Base-by-base conservation (phyloP, 192 early-diverging fungal genomes). In the Funneliformis mosseae region DNA sequence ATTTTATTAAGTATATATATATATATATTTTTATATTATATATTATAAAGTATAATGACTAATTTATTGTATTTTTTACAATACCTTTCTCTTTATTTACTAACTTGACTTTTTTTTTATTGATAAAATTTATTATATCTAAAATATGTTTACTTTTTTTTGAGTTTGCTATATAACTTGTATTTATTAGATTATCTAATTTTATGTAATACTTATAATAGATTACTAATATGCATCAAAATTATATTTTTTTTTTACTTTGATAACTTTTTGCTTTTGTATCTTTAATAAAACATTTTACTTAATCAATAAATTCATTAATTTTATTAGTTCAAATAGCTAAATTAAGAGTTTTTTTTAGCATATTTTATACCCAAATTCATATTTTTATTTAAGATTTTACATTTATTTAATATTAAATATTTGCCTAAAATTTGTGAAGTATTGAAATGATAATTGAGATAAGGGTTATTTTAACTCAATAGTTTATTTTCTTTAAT, bases 11-110 rank as follows among this genome's bases (percentile, higher is more conserved):
- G n/a, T n/a, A n/a, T n/a, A n/a, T n/a, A n/a, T n/a, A n/a, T n/a
- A n/a, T n/a, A n/a, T n/a, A n/a, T n/a, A n/a, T n/a, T n/a, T n/a
- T n/a, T n/a, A n/a, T n/a, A n/a, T n/a, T n/a, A n/a, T n/a, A 39
- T 38, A 70, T 70, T 9, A 6, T 70, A 38, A 10, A 11, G 68
- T 12, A 70, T 70, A 70, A 70, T 70, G 68, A 38, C 68, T 38
- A 70, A 43, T 12, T 70, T 70, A 5, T 70, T 70, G 38, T 38
- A 70, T 70, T 70, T 70, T 33, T 70, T 23, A 42, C 33, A 70
- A 25, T 14, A 5, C 41, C 33, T 70, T 14, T 21, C 33, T 38
- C 33, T 70, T 70, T 70, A 41, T 70, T 43, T 39, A 6, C 3
- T 11, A 38, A 41, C 6, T 70, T 70, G 41, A 14, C 23, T 11